These are phyloP conservation scores for Cyberlindnera suaveolens DNA, from an alignment of 805 yeast species.

Conservation along the genomic window DNA sequence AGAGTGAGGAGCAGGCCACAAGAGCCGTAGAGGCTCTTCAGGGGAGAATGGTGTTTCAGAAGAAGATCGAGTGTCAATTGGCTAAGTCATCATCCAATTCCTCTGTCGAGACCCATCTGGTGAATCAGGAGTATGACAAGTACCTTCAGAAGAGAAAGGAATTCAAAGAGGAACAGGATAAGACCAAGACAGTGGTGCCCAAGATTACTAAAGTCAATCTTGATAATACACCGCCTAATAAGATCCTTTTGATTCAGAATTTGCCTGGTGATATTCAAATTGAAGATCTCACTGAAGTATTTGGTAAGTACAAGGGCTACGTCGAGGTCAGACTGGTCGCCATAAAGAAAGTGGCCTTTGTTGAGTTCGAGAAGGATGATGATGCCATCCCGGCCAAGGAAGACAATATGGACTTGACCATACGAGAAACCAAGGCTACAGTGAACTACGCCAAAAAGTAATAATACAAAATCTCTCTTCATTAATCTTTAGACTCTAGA, in stretches of 20 bases:
- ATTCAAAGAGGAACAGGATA: constrained; percentile 11
- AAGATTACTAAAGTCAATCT: constrained; percentile 14
- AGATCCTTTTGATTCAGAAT: constrained; percentile 58
- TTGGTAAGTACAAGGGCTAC: constrained; percentile 52
- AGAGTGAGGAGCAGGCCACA: constrained; percentile 34
- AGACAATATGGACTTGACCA: constrained; percentile 14
- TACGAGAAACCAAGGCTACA: constrained; percentile 14
- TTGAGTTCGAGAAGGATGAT: constrained; percentile 61
- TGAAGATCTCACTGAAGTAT: constrained; percentile 38
- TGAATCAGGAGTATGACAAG: constrained; percentile 8
- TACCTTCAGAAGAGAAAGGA: constrained; percentile 16
- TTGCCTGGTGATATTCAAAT: constrained; percentile 41
- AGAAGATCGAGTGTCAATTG: constrained; percentile 16
- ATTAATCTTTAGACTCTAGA: constrained; percentile 35
- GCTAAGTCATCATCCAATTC: constrained; percentile 24
- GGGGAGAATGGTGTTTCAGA: constrained; percentile 16
- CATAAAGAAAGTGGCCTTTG: constrained; percentile 66
- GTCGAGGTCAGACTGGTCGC: constrained; percentile 60
- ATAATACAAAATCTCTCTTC: neutral
- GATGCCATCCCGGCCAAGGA: constrained; percentile 41
- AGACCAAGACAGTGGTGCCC: constrained; percentile 11
- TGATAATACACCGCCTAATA: constrained; percentile 56
- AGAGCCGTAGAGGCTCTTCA: constrained; percentile 18
- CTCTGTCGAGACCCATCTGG: constrained; percentile 12
- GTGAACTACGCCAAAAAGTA: constrained; percentile 26